Evolutionary conservation across 768 basidiomycete genomes (phyloP).

Genomic region (Favolaschia claudopus): DNA sequence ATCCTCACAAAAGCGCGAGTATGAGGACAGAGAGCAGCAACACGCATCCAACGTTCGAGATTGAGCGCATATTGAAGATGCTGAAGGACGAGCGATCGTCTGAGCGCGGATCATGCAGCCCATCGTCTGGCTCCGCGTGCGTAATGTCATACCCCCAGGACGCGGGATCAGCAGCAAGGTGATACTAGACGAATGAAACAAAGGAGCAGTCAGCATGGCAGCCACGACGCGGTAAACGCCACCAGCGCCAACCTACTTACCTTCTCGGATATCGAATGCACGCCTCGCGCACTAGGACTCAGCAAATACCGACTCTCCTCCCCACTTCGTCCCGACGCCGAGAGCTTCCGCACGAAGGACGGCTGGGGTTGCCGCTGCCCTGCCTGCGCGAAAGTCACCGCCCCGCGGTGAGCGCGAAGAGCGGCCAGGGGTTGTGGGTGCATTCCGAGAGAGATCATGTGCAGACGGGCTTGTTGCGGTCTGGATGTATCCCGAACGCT

Average conservation of each 20-base stretch:
- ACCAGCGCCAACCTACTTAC: too few species aligned
- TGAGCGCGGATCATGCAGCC: conserved; percentile 17
- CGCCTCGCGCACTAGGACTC: not conserved
- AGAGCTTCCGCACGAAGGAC: conserved; percentile 1
- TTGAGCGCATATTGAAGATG: conserved; percentile 12
- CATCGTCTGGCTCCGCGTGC: conserved; percentile 15
- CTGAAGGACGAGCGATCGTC: not conserved
- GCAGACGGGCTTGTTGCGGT: too few species aligned
- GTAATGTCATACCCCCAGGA: conserved; percentile 17
- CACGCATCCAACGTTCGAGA: conserved; percentile 21
- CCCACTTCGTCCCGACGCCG: not conserved
- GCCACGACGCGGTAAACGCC: not conserved
- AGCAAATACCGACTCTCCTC: conserved; percentile 17
- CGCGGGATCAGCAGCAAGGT: conserved; percentile 14
- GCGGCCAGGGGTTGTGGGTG: not conserved
- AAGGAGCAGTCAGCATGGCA: not conserved
- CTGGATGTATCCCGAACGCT: too few species aligned
- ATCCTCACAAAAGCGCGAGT: conserved; percentile 18
- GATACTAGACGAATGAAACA: not conserved
- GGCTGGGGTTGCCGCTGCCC: not conserved
- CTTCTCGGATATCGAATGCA: conserved; percentile 20
- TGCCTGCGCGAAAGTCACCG: not conserved
- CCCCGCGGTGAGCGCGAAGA: not conserved
- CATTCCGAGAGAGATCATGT: accelerated
- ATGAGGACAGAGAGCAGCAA: not conserved